Percentiles rank a stretch among this genome's conserved stretches.
These are phyloP conservation scores for Verticillium klebahnii DNA, from an alignment of 2,329 filamentous ascomycete genomes.

Conservation along the genomic window DNA sequence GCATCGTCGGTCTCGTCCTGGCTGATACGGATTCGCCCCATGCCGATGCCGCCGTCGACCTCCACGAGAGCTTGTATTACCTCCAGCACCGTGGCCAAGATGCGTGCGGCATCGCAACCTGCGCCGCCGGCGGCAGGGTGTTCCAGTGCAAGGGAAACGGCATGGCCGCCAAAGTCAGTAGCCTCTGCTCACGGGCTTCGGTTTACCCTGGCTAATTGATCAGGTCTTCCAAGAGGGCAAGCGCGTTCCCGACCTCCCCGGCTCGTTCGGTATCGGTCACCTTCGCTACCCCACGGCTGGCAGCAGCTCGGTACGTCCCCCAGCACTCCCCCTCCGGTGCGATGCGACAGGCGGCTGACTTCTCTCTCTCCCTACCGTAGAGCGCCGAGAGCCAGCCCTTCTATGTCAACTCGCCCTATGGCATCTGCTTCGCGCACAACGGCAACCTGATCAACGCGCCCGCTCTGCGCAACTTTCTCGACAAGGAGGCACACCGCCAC, in stretches of 20 bases:
- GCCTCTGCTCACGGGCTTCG: too few relatives aligned
- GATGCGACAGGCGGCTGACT: too few relatives aligned
- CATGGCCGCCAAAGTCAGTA: constrained; percentile 68
- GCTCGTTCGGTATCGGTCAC: constrained; percentile 56
- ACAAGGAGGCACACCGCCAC: constrained; percentile 74
- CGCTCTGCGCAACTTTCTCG: constrained; percentile 65
- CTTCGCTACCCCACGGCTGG: constrained; percentile 72
- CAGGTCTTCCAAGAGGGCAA: too few relatives aligned
- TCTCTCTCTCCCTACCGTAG: too few relatives aligned
- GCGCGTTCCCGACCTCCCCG: not conserved
- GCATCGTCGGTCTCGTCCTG: too few relatives aligned
- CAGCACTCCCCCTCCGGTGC: too few relatives aligned
- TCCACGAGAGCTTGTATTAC: constrained; percentile 67
- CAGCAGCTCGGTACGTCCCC: constrained; percentile 46
- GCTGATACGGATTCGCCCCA: too few relatives aligned
- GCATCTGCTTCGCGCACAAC: constrained; percentile 78
- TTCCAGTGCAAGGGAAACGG: constrained; percentile 90
- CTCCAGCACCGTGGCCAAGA: constrained; percentile 74
- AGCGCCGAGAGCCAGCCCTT: constrained; percentile 75
- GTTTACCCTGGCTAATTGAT: too few relatives aligned
- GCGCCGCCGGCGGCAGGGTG: constrained; percentile 67
- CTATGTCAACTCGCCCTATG: constrained; percentile 71
- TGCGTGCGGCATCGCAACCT: constrained; percentile 78
- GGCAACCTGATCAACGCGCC: constrained; percentile 79
- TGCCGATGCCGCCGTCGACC: constrained; percentile 50